Evolutionary conservation across 2,329 filamentous ascomycete genomes (phyloP).

Genomic region (Periconia macrospinosa): DNA sequence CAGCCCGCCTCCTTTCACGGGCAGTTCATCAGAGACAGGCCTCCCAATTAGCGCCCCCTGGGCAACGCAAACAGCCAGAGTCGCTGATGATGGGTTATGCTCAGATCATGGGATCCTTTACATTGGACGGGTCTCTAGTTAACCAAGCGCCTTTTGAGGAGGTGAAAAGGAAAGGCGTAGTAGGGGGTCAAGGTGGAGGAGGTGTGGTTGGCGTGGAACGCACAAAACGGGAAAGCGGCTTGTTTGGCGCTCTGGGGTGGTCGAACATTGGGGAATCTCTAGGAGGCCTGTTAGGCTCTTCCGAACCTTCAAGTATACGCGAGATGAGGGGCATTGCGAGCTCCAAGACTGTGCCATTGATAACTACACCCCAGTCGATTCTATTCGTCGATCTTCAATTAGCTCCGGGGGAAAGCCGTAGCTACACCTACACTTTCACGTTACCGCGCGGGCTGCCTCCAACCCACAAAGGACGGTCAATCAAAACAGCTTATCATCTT

Average conservation of each 20-base stretch:
- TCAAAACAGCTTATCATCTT: conserved; percentile 90
- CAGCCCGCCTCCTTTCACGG: conserved; percentile 52
- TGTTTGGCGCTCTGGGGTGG: conserved; percentile 86
- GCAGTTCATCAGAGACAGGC: conserved; percentile 30
- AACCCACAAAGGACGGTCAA: conserved; percentile 85
- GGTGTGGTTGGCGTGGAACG: conserved; percentile 82
- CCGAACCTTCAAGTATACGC: conserved; percentile 88
- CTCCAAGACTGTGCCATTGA: conserved; percentile 81
- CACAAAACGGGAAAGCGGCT: conserved; percentile 72
- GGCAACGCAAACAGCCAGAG: conserved; percentile 60
- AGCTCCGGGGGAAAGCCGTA: conserved; percentile 82
- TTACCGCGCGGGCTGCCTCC: conserved; percentile 89
- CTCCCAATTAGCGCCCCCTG: conserved; percentile 37
- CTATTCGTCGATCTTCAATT: conserved; percentile 91
- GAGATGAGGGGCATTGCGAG: conserved; percentile 90
- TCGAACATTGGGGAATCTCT: conserved; percentile 84
- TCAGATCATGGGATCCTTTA: conserved; percentile 90
- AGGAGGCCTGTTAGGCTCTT: conserved; percentile 80
- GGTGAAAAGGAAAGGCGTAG: conserved; percentile 90
- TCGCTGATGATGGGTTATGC: conserved; percentile 97
- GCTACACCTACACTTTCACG: conserved; percentile 83
- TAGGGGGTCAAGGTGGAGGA: conserved; percentile 79
- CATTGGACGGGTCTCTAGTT: conserved; percentile 85
- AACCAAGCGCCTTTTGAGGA: conserved; percentile 91
- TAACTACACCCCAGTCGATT: conserved; percentile 95